phyloP scores from a whole-genome alignment of 164 flowering plant genomes.

The Taxillus chinensis region DNA sequence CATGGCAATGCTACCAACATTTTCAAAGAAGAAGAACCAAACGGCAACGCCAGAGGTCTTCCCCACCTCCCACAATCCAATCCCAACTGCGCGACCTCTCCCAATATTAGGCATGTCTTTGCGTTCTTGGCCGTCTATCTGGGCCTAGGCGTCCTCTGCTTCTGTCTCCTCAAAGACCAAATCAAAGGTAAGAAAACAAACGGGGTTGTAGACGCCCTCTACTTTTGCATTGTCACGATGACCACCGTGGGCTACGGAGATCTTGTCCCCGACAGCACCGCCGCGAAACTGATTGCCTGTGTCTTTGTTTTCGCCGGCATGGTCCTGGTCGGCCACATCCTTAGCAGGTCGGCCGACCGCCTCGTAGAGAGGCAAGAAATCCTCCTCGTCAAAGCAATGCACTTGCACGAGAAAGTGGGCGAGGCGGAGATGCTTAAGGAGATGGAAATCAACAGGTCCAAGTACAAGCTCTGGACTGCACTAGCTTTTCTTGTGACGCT shows the following conservation, averaged over 20 bases:
- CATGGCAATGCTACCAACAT: too few species aligned
- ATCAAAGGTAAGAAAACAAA: constrained; percentile 59
- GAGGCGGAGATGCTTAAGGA: constrained; percentile 38
- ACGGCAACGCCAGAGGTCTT: too few species aligned
- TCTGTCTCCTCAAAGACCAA: constrained; percentile 42
- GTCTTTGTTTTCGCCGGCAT: constrained; percentile 68
- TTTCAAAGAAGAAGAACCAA: too few species aligned
- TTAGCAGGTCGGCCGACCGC: constrained; percentile 68
- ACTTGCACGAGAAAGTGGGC: constrained; percentile 11
- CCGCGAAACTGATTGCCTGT: constrained; percentile 63
- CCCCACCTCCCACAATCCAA: constrained; percentile 14
- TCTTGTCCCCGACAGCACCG: constrained; percentile 47
- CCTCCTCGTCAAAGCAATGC: constrained; percentile 35
- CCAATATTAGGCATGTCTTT: constrained; percentile 31
- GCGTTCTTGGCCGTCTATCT: constrained; percentile 38
- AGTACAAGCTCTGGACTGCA: constrained; percentile 33
- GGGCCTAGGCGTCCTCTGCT: constrained; percentile 47
- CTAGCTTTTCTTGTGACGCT: constrained; percentile 28
- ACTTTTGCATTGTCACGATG: constrained; percentile 86
- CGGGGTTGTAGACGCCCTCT: constrained; percentile 61
- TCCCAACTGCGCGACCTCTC: constrained; percentile 15
- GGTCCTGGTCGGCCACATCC: constrained; percentile 57
- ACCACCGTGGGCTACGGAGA: constrained; percentile 94
- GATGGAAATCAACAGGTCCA: constrained; percentile 34
- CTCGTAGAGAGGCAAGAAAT: constrained; percentile 65